Conservation (phyloP, 306 rosid species). For the Prunus mume region DNA sequence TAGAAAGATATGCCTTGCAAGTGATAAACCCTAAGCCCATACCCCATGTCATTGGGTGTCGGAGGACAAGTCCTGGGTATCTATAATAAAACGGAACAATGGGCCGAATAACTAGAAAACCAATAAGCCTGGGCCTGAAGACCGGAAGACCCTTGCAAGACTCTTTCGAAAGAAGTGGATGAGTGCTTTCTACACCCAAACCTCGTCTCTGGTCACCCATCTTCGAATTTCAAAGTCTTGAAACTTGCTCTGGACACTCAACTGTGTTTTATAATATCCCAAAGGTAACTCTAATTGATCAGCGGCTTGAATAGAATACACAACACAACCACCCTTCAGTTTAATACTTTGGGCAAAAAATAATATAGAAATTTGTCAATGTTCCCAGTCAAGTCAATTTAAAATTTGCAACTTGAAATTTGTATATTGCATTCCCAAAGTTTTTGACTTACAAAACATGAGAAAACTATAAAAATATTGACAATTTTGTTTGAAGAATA, state of each 20-base stretch:
- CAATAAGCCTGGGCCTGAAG: neutral
- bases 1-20: too few species aligned
- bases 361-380: neutral
- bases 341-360: neutral
- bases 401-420: neutral
- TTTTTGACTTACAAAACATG: neutral
- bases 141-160: neutral
- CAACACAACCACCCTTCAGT: neutral
- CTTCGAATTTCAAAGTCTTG: neutral
- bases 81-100: too few species aligned
- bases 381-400: neutral
- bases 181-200: neutral
- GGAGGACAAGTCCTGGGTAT: too few species aligned
- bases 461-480: too few species aligned
- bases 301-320: too few species aligned
- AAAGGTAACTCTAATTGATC: too few species aligned
- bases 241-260: neutral
- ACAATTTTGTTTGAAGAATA: too few species aligned
- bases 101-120: too few species aligned
- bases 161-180: neutral
- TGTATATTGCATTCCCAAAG: neutral
- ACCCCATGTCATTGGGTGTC: too few species aligned
- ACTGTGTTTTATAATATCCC: too few species aligned
- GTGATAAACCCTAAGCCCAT: too few species aligned
- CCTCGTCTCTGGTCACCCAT: neutral